Percentiles rank a stretch among this genome's conserved stretches.
Evolutionary conservation across 257 asterid genomes (phyloP).

Genomic region (Solanum habrochaites): DNA sequence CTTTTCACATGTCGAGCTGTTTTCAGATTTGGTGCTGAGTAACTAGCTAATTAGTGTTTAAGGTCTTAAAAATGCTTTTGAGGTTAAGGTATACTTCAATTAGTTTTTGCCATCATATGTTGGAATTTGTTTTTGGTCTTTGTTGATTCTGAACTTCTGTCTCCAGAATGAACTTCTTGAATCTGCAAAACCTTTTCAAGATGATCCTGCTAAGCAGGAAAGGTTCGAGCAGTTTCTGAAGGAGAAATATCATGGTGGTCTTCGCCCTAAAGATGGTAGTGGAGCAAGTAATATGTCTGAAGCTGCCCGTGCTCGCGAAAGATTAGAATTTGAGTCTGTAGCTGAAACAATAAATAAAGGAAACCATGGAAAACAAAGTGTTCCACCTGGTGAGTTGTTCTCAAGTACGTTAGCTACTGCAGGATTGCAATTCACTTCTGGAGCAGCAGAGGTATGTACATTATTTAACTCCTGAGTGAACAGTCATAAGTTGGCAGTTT

Average conservation of each 20-base stretch:
- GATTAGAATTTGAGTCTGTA: conserved; percentile 83
- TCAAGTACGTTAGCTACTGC: conserved; percentile 33
- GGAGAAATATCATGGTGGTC: conserved; percentile 93
- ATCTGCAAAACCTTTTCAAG: conserved; percentile 47
- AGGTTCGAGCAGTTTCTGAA: conserved; percentile 94
- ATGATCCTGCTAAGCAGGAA: conserved; percentile 75
- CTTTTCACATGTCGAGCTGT: neutral
- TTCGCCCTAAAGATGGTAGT: conserved; percentile 71
- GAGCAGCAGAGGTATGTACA: conserved; percentile 52
- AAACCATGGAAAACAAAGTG: conserved; percentile 31
- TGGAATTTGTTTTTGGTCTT: neutral
- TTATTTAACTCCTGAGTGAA: neutral
- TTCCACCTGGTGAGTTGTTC: conserved; percentile 37
- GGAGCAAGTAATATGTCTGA: conserved; percentile 90
- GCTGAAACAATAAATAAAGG: conserved; percentile 55
- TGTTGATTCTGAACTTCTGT: conserved; percentile 5
- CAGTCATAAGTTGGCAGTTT: neutral
- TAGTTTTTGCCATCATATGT: neutral
- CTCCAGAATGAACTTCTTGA: conserved; percentile 47
- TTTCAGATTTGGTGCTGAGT: neutral
- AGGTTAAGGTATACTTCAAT: neutral
- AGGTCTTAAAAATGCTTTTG: neutral
- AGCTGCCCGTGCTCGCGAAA: conserved; percentile 97
- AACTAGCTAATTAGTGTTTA: neutral
- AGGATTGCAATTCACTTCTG: conserved; percentile 64